A percentile compares a stretch with the other conserved stretches of the same genome.
phyloP scores from a whole-genome alignment of 306 rosid genomes.

The Corylus heterophylla region DNA sequence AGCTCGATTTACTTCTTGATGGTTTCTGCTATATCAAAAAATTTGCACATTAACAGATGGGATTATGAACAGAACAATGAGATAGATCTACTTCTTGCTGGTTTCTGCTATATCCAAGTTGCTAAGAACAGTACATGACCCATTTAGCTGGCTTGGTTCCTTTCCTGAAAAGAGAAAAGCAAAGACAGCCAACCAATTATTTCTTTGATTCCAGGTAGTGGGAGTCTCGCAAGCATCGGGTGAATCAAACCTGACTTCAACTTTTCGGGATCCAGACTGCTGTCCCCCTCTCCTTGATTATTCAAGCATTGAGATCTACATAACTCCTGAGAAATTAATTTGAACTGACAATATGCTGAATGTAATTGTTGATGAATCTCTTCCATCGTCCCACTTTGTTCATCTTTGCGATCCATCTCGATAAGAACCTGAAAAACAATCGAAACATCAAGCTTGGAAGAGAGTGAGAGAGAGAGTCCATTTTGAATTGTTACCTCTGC shows the following conservation, averaged over 20 bases:
- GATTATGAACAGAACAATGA: conserved; percentile 1
- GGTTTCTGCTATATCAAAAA: background rate
- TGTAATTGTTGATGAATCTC: conserved; percentile 55
- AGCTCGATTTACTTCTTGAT: too few species aligned
- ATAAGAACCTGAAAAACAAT: conserved; percentile 56
- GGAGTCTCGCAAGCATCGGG: conserved; percentile 25
- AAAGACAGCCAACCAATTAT: conserved; percentile 31
- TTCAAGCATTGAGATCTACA: conserved; percentile 34
- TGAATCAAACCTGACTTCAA: conserved; percentile 61
- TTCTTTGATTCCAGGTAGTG: conserved; percentile 24
- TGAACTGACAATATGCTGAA: conserved; percentile 62
- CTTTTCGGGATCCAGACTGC: conserved; percentile 25
- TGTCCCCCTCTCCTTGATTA: conserved; percentile 20
- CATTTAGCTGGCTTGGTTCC: conserved; percentile 17
- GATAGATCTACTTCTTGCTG: conserved; percentile 18
- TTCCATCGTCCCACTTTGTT: conserved; percentile 54
- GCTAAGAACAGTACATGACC: conserved; percentile 30
- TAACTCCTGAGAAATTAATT: conserved; percentile 16
- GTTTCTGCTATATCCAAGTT: conserved; percentile 26
- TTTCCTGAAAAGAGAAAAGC: conserved; percentile 41
- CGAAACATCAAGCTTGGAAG: conserved; percentile 15
- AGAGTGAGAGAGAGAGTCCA: conserved; percentile 1
- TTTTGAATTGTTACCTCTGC: conserved; percentile 64
- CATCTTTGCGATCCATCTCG: conserved; percentile 82
- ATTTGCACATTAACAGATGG: background rate